A percentile compares a stretch with the other conserved stretches of the same genome.
Evolutionary conservation across 306 rosid species (phyloP).

Genomic region (Prunus kanzakura): DNA sequence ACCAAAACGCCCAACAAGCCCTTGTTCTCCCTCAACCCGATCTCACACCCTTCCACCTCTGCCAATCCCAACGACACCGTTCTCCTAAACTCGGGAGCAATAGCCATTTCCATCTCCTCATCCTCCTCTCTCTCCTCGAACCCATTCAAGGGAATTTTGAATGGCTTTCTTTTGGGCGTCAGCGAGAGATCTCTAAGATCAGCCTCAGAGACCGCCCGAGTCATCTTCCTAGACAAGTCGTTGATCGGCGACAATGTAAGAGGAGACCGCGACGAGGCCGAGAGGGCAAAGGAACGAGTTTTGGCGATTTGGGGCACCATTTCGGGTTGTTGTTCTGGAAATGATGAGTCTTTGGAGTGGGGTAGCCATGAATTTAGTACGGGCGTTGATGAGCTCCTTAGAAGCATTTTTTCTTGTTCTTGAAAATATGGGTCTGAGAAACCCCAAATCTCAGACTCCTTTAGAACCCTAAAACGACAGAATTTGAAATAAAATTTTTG

Average conservation of each 20-base stretch:
- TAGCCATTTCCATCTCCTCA: background rate
- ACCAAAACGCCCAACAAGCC: slow-evolving; percentile 26
- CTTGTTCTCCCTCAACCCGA: slow-evolving; percentile 10
- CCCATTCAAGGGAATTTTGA: slow-evolving; percentile 21
- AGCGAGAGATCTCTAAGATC: slow-evolving; percentile 31
- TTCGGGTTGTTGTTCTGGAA: slow-evolving; percentile 18
- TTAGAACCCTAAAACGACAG: background rate
- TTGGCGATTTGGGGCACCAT: slow-evolving; percentile 15
- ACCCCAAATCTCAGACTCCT: slow-evolving; percentile 4
- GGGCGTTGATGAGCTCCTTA: slow-evolving; percentile 40
- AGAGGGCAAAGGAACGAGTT: slow-evolving; percentile 13
- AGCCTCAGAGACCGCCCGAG: slow-evolving; percentile 26
- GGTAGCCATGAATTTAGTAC: slow-evolving; percentile 37
- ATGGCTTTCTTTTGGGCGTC: slow-evolving; percentile 26
- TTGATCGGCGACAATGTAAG: background rate
- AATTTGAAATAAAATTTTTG: background rate
- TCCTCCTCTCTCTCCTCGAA: slow-evolving; percentile 29
- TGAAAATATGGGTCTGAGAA: background rate
- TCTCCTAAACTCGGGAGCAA: slow-evolving; percentile 10
- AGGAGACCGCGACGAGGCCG: background rate
- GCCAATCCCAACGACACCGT: slow-evolving; percentile 43
- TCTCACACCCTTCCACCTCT: slow-evolving; percentile 38
- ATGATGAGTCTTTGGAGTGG: slow-evolving; percentile 16
- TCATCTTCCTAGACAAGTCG: slow-evolving; percentile 16
- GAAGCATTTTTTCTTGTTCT: slow-evolving; percentile 25